phyloP scores from a whole-genome alignment of 1,284 basidiomycete genomes.

The Boletus sp. region DNA sequence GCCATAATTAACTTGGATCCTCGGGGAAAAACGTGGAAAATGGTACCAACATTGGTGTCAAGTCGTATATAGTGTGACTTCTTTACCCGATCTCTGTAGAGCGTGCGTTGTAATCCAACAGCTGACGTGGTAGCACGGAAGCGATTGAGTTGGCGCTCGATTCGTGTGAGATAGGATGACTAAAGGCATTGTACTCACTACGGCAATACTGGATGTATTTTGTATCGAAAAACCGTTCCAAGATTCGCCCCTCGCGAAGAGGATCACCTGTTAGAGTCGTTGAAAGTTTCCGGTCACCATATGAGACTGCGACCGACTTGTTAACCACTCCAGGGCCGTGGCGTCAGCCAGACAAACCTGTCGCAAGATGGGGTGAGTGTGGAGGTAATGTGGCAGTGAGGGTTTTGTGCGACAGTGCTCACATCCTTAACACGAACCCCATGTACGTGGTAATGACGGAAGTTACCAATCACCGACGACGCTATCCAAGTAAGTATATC shows the following conservation, averaged over 20 bases:
- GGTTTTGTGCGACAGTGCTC: not conserved
- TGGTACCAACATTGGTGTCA: constrained; percentile 9
- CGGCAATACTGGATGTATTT: not conserved
- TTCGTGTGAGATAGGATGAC: not conserved
- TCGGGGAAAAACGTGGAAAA: not conserved
- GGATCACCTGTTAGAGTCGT: constrained; percentile 1
- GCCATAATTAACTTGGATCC: constrained; percentile 1
- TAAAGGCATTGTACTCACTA: constrained; percentile 10
- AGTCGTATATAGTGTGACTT: not conserved
- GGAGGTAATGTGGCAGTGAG: not conserved
- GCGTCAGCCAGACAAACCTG: not conserved
- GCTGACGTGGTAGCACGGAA: not conserved
- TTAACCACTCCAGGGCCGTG: constrained; percentile 3
- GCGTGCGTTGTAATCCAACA: not conserved
- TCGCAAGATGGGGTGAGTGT: not conserved
- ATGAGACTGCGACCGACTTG: constrained; percentile 9
- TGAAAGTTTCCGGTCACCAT: not conserved
- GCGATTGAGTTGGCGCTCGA: not conserved
- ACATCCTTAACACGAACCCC: not conserved
- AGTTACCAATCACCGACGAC: constrained; percentile 20
- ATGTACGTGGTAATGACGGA: constrained; percentile 22
- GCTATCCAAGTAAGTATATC: constrained; percentile 10
- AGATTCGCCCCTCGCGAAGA: not conserved
- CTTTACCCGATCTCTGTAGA: not conserved
- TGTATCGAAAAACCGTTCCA: not conserved